These are phyloP conservation scores for Coemansia sp. DNA, from an alignment of 192 early-diverging fungal species.

Conservation along the genomic window DNA sequence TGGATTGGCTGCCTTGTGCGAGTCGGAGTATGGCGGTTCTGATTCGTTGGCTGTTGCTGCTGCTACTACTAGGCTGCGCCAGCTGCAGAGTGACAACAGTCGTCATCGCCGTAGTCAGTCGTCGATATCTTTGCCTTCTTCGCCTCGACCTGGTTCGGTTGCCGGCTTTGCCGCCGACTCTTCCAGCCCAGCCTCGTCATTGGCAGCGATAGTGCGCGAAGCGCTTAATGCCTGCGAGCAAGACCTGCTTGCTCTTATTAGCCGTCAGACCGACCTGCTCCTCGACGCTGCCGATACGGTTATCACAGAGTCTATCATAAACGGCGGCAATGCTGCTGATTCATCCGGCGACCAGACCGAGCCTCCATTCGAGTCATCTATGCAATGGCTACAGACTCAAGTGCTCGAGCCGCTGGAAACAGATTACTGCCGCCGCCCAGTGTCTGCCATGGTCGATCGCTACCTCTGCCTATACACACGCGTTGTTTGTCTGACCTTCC, in stretches of 20 bases:
- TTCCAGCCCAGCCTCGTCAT: neutral
- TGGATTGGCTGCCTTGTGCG: slow-evolving; percentile 9
- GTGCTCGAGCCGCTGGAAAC: slow-evolving; percentile 17
- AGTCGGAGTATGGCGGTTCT: neutral
- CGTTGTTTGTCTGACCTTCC: slow-evolving; percentile 15
- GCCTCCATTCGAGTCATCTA: slow-evolving; percentile 2
- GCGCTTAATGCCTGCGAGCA: neutral
- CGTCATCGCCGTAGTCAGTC: neutral
- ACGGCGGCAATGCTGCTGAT: neutral
- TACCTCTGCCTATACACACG: slow-evolving; percentile 13
- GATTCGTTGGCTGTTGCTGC: neutral
- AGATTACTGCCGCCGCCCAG: neutral
- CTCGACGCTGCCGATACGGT: slow-evolving; percentile 13
- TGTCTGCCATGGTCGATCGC: slow-evolving; percentile 11
- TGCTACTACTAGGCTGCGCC: neutral
- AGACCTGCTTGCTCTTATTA: slow-evolving; percentile 8
- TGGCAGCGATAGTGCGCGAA: neutral
- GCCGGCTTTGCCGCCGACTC: neutral
- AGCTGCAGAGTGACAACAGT: neutral
- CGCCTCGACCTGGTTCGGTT: neutral
- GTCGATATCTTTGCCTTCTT: neutral
- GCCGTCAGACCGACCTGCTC: slow-evolving; percentile 1
- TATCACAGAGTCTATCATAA: slow-evolving; percentile 5
- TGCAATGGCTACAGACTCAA: slow-evolving; percentile 37
- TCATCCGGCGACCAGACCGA: neutral